Evolutionary conservation across 1,284 basidiomycete species (phyloP).

Genomic region (Tranzscheliella williamsii): DNA sequence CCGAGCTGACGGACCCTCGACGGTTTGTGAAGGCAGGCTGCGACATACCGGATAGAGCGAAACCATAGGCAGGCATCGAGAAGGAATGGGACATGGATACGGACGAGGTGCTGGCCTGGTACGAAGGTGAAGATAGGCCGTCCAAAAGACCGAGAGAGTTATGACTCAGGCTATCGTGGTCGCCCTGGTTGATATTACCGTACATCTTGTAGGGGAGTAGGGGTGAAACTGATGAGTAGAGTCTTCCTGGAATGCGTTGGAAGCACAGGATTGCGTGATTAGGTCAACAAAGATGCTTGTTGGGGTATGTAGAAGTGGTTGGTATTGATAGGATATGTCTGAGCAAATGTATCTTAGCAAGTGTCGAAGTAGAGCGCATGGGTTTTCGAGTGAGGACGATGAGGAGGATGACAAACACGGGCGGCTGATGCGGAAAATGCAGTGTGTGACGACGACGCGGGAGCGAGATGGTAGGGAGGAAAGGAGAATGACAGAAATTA

Average conservation of each 20-base stretch:
- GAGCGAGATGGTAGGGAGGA: neutral
- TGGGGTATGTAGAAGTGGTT: no score
- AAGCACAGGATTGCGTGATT: no score
- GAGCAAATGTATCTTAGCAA: no score
- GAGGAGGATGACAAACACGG: no score
- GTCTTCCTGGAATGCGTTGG: no score
- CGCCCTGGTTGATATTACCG: neutral
- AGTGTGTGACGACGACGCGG: neutral
- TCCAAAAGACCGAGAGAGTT: slow-evolving; percentile 39
- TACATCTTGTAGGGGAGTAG: neutral
- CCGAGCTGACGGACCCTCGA: slow-evolving; percentile 31
- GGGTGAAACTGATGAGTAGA: neutral
- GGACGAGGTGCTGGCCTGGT: slow-evolving; percentile 6
- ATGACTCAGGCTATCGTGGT: slow-evolving; percentile 5
- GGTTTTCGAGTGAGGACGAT: neutral
- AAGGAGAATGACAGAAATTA: no score
- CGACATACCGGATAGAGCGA: slow-evolving; percentile 7
- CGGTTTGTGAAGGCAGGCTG: slow-evolving; percentile 8
- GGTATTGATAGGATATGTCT: no score
- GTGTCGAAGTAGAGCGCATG: neutral
- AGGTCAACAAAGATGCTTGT: no score
- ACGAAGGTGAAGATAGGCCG: slow-evolving; percentile 1
- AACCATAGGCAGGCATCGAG: slow-evolving; percentile 17
- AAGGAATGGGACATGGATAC: slow-evolving; percentile 31
- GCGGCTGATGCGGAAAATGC: no score